A percentile compares a stretch with the other conserved stretches of the same genome.
Evolutionary conservation across 1,139 yeast genomes (phyloP).

Genomic region (Sugiyamaella paludigena): DNA sequence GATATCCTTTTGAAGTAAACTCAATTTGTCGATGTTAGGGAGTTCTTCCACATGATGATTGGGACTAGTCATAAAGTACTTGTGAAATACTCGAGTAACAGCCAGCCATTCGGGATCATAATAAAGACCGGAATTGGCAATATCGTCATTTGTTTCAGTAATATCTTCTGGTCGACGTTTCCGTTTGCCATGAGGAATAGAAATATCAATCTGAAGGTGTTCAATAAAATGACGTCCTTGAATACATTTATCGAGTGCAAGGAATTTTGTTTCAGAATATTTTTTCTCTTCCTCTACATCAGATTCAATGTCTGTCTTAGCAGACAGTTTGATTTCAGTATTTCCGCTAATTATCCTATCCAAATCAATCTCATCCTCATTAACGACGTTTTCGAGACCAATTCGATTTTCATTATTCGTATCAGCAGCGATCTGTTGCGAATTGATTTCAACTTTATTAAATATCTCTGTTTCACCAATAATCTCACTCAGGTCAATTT

Average conservation of each 20-base stretch:
- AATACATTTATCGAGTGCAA: constrained; percentile 83
- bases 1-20: constrained; percentile 20
- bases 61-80: constrained; percentile 19
- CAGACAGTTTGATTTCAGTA: constrained; percentile 24
- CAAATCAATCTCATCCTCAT: constrained; percentile 19
- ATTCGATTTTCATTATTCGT: not conserved
- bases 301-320: not conserved
- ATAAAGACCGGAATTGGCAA: constrained; percentile 16
- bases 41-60: constrained; percentile 12
- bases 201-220: constrained; percentile 38
- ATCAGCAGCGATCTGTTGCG: constrained; percentile 8
- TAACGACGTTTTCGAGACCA: not conserved
- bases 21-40: constrained; percentile 5
- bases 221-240: constrained; percentile 58
- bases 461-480: not conserved
- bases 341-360: constrained; percentile 10
- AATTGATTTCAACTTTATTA: constrained; percentile 2
- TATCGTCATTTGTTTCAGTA: not conserved
- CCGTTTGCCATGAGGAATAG: constrained; percentile 21
- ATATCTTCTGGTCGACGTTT: constrained; percentile 7
- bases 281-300: not conserved
- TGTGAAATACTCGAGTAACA: constrained; percentile 33
- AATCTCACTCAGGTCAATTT: constrained; percentile 31
- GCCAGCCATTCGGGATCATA: constrained; percentile 44
- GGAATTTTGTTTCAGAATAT: constrained; percentile 40